A percentile compares a stretch with the other conserved stretches of the same genome.
Conservation (phyloP, 2,329 filamentous ascomycete genomes). For the Microcyclospora pomicola region DNA sequence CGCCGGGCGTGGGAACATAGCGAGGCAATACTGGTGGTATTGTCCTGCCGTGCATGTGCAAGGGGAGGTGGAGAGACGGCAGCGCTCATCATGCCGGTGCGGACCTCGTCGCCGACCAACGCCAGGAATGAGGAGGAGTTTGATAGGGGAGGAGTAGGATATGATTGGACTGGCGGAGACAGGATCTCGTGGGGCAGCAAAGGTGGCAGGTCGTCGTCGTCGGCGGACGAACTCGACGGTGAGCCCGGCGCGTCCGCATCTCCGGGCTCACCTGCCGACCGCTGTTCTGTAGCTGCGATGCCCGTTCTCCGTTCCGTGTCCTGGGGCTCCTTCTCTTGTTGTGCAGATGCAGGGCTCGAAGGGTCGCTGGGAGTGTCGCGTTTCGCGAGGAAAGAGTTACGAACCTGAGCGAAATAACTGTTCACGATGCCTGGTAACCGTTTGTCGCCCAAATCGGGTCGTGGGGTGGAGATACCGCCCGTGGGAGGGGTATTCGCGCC, state of each 20-base stretch:
- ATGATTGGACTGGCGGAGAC: conserved; percentile 12
- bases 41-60: conserved; percentile 14
- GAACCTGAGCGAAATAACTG: conserved; percentile 98
- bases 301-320: conserved; percentile 7
- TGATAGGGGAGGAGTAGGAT: conserved; percentile 30
- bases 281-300: conserved; percentile 8
- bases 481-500: conserved; percentile 66
- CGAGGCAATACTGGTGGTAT: conserved; percentile 12
- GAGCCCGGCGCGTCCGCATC: conserved; percentile 22
- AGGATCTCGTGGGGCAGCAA: conserved; percentile 25
- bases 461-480: conserved; percentile 71
- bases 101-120: conserved; percentile 10
- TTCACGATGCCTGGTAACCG: conserved; percentile 84
- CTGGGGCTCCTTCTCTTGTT: conserved; percentile 5
- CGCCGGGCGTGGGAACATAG: conserved; percentile 21
- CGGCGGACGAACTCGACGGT: conserved; percentile 11
- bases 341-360: conserved; percentile 14
- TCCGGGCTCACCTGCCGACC: conserved; percentile 2
- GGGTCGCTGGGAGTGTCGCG: conserved; percentile 24
- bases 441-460: conserved; percentile 88
- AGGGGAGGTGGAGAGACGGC: conserved; percentile 9
- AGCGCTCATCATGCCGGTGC: neutral
- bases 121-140: conserved; percentile 25
- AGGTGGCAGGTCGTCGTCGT: conserved; percentile 16
- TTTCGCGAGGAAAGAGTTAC: conserved; percentile 54